A percentile compares a stretch with the other conserved stretches of the same genome.
Conservation (phyloP, 108 stramenopile species). For the Pseudonitzschia pungens region DNA sequence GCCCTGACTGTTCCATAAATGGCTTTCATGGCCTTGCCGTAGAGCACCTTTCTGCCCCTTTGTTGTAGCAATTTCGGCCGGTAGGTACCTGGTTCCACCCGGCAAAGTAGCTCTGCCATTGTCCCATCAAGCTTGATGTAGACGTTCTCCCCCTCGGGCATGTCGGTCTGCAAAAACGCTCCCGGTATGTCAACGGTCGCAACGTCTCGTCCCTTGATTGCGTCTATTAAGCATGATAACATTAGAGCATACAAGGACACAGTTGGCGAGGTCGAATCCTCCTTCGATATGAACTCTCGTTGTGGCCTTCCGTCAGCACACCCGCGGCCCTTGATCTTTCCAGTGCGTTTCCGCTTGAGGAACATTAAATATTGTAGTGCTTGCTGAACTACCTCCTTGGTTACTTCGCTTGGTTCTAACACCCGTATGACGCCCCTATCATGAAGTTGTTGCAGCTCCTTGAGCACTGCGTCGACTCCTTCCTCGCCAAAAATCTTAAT, state of each 20-base stretch:
- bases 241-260: neutral
- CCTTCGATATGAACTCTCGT: neutral
- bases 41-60: neutral
- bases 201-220: neutral
- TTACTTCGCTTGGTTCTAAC: neutral
- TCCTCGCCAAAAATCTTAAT: neutral
- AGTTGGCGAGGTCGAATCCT: neutral
- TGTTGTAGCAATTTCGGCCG: neutral
- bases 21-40: neutral
- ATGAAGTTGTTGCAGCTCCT: neutral
- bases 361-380: neutral
- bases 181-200: neutral
- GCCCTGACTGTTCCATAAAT: neutral
- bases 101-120: neutral
- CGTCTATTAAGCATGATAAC: neutral
- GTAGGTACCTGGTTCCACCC: neutral
- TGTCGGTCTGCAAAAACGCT: neutral
- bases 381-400: neutral
- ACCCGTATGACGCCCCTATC: neutral
- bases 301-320: neutral
- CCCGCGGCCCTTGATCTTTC: neutral
- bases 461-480: neutral
- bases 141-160: neutral
- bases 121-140: neutral
- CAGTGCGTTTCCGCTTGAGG: neutral